These are phyloP conservation scores for Ustilago vetiveriae DNA, from an alignment of 1,284 basidiomycete genomes.

Conservation along the genomic window DNA sequence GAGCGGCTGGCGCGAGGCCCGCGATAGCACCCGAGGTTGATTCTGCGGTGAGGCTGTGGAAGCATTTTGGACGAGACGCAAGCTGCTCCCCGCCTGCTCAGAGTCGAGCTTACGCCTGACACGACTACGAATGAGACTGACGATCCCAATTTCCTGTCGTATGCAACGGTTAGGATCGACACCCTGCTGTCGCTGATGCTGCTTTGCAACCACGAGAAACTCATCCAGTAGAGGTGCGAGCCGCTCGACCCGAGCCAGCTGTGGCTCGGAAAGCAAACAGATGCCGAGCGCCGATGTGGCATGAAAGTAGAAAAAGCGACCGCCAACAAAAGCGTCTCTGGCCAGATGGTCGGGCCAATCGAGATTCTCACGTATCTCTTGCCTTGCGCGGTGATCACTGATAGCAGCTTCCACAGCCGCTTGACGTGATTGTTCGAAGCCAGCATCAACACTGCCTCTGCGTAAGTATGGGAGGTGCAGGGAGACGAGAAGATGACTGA, in stretches of 20 bases:
- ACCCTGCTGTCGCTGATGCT: constrained; percentile 17
- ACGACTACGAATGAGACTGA: constrained; percentile 16
- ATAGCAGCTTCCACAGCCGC: constrained; percentile 16
- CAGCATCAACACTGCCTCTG: constrained; percentile 8
- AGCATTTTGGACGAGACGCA: not conserved
- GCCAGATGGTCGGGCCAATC: constrained; percentile 21
- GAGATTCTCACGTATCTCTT: not conserved
- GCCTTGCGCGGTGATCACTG: constrained; percentile 4
- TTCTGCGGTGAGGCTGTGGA: not conserved
- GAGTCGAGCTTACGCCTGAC: constrained; percentile 14
- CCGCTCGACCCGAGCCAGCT: not conserved
- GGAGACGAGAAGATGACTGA: constrained; percentile 14
- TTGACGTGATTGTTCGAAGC: constrained; percentile 16
- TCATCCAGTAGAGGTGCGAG: constrained; percentile 13
- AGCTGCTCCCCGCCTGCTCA: not conserved
- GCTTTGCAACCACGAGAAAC: constrained; percentile 8
- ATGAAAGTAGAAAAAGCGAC: constrained; percentile 32
- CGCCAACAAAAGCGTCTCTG: constrained; percentile 18
- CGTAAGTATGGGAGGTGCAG: constrained; percentile 24
- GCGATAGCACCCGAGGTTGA: no score
- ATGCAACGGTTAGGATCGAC: constrained; percentile 28
- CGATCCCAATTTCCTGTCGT: constrained; percentile 30
- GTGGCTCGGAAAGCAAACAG: constrained; percentile 20
- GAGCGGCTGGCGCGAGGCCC: no score
- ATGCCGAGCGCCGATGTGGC: constrained; percentile 23